Base-by-base conservation (phyloP, 345 rosid genomes). In the Hypericum androsaemum region DNA sequence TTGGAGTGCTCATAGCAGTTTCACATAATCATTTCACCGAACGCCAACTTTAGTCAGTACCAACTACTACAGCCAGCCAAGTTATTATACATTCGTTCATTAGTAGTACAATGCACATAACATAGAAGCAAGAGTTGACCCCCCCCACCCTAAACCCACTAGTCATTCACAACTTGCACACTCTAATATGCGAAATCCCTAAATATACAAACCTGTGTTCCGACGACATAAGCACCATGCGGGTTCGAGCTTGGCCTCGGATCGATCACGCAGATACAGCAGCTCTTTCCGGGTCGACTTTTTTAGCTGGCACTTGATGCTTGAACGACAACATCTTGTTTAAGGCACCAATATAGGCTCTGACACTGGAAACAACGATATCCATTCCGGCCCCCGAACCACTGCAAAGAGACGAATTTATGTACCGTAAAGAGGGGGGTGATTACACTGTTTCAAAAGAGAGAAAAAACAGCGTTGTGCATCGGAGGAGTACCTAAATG, bases 331-430 rank as follows among this genome's bases (percentile, higher is more conserved):
- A 42, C 95, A 92, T 85, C 71, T 88, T 92, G 74, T 92, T 92
- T 37, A 88, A 28, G 48, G 97, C 98, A 22, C 90, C 81, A 0
- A 83, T 53, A 55, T 92, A 85, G 17, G 97, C 95, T 80, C 70
- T 92, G 44, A 83, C 95, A 61, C 98, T 92, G 28, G 97, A 92
- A 56, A 85, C 98, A 41, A 76, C 86, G 44, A 92, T 71, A 62
- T 92, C 98, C 89, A 88, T 80, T 57, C 79, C 80, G 13, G 94
- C 86, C 62, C 97, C 95, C 0, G 66, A 74, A 53, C 97, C 98
- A 77, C 96, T 84, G 74, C 32, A 22, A 22, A 22, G 32, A 4
- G 32, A 22, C 32, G 32, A 22, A 22, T 22, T 22, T 22, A 22
- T 22, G 32, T 4, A 22, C 32, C 32, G 4, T 22, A 1, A 22